Evolutionary conservation across 148 eudicot genomes (phyloP), one percentile per base, ranked within the genome.

Genomic region (Gaultheria prostrata): DNA sequence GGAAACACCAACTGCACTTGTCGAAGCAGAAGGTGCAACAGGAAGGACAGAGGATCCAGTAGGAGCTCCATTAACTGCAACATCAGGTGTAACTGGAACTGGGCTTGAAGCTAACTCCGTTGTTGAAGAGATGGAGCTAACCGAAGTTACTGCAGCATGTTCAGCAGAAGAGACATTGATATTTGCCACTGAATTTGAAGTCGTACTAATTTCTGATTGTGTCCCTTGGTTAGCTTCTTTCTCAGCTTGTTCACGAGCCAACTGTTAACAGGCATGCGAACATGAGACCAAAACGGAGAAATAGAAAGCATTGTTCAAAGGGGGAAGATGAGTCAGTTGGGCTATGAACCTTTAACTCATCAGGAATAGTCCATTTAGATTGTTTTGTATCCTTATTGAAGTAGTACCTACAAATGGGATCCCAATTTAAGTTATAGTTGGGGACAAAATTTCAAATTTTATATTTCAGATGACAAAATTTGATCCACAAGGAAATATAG

Each of bases 341-440:
- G 53, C 14, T 61, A 56, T 78, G 49, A 82, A 97, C 99, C 99
- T 95, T 93, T 84, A 97, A 82, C 76, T 97, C 99, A 70, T 97
- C 99, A 69, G 99, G 99, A 49, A 97, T 95, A 49, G 92, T 84
- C 99, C 99, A 97, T 86, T 91, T 95, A 88, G 99, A 94, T 85
- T 93, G 93, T 89, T 97, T 97, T 71, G 99, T 95, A 45, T 88
- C 87, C 90, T 94, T 97, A 88, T 97, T 94, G 88, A 90, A 94
- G 77, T 94, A 97, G 86, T 97, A 97, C 92, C 99, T 97, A 90
- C 71, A 54, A 86, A 83, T 80, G 21, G 35, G 35, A 79, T 18
- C 24, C 61, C 35, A 70, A 45, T 74, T 74, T 8, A 3, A 14
- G 14, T 14, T 3, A 74, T 45, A 75, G 46, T 17, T 30, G 24